Evolutionary conservation across 2,329 filamentous ascomycete genomes (phyloP), one percentile per base, ranked within the genome.

Genomic region (Aquanectria penicillioides): DNA sequence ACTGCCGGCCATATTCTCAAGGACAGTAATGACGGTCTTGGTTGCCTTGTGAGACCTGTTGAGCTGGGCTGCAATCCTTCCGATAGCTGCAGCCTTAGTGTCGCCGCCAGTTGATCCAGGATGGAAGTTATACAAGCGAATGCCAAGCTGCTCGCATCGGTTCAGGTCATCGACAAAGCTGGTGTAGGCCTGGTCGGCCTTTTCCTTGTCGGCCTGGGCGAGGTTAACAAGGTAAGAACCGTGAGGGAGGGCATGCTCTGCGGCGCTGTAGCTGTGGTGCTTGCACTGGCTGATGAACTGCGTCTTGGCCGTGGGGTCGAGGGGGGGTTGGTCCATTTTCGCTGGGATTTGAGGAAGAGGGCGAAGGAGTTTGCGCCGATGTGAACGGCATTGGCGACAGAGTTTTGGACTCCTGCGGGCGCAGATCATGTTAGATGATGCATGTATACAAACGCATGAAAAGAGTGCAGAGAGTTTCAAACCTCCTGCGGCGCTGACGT

Each of bases 141-240:
- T 97, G 2, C 93, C 93, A 1, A 99, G 86, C 40, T 84, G 83
- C 71, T 97, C 91, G 75, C 95, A 98, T 9, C 95, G 88, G 47
- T 86, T 80, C 1, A 99, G 82, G 74, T 99, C 95, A 69, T 99
- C 94, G 13, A 97, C 72, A 75, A 99, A 99, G 56, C 88, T 86
- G 33, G 81, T 83, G 73, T 97, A 97, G 1, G 94, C 94, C 78
- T 98, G 93, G 48, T 87, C 84, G 2, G 93, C 92, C 74, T 97
- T 96, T 33, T 83, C 84, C 22, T 85, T 75, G 70, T 98, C 94
- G 5, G 88, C 83, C 71, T 97, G 93, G 1, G 95, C 95, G 6
- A 99, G 86, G 73, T 99, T 99, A 71, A 99, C 93, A 7, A 99
- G 89, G 74, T 99, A 99, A 2, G 92, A 97, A 28, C 95, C 95